Percentiles rank a stretch among this genome's conserved stretches.
phyloP scores from a whole-genome alignment of 257 asterid genomes.

The Penstemon newberryi region DNA sequence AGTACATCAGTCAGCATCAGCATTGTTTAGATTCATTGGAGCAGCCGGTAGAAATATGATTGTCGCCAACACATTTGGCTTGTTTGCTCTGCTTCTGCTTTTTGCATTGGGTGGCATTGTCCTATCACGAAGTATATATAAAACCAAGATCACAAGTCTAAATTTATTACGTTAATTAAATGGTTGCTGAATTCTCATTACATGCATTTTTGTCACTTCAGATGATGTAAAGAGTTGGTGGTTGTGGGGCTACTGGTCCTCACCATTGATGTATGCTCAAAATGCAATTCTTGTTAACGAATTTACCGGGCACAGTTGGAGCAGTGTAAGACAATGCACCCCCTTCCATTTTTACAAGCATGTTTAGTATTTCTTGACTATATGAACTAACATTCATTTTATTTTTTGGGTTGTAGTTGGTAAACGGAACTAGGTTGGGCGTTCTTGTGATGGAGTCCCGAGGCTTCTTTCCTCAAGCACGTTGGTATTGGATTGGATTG shows the following conservation, averaged over 20 bases:
- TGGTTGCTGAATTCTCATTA: conserved; percentile 6
- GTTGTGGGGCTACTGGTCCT: conserved; percentile 78
- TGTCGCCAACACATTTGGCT: conserved; percentile 61
- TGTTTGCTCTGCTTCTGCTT: conserved; percentile 53
- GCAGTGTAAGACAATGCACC: conserved; percentile 40
- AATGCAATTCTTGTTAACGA: conserved; percentile 66
- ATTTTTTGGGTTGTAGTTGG: conserved; percentile 29
- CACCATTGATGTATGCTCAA: conserved; percentile 72
- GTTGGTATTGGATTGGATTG: conserved; percentile 72
- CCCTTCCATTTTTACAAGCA: no score
- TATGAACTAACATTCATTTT: neutral
- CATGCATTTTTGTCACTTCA: conserved; percentile 29
- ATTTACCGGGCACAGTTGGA: conserved; percentile 64
- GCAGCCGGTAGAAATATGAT: conserved; percentile 64
- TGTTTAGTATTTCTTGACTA: neutral
- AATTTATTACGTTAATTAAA: neutral
- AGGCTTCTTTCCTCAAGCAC: conserved; percentile 54
- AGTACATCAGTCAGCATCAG: conserved; percentile 48
- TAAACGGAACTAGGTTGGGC: conserved; percentile 51
- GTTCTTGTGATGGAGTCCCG: conserved; percentile 32
- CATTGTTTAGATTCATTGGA: conserved; percentile 59
- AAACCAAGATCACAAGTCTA: neutral
- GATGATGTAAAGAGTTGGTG: conserved; percentile 68
- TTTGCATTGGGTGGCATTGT: conserved; percentile 71
- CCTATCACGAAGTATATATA: conserved; percentile 53